Percentiles rank a stretch among this genome's conserved stretches.
phyloP scores from a whole-genome alignment of 768 basidiomycete species.

The Leccinum olivaceopallidum region DNA sequence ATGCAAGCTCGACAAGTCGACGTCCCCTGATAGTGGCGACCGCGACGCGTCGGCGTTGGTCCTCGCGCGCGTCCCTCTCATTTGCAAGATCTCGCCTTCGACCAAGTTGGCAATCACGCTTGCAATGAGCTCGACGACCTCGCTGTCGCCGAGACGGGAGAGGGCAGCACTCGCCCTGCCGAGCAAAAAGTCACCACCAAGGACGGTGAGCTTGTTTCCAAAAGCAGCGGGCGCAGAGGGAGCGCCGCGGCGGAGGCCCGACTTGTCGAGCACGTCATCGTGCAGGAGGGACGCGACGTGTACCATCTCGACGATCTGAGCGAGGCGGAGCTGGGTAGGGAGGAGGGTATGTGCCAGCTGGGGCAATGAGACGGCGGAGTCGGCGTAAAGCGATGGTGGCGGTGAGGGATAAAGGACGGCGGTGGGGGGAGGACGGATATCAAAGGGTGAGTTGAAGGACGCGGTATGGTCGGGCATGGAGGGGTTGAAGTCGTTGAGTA shows the following conservation, averaged over 20 bases:
- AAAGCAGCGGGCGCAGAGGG: conserved; percentile 74
- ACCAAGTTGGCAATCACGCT: conserved; percentile 93
- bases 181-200: conserved; percentile 94
- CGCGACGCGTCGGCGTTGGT: neutral
- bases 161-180: conserved; percentile 89
- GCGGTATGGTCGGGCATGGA: conserved; percentile 76
- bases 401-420: conserved; percentile 26
- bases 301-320: conserved; percentile 97
- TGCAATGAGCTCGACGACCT: conserved; percentile 92
- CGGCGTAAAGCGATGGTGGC: conserved; percentile 22
- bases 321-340: conserved; percentile 88
- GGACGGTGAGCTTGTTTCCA: conserved; percentile 91
- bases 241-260: conserved; percentile 67
- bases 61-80: conserved; percentile 32
- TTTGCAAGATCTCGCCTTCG: conserved; percentile 94
- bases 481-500: conserved; percentile 91
- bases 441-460: conserved; percentile 63
- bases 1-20: conserved; percentile 42
- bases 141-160: conserved; percentile 78
- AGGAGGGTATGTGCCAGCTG: conserved; percentile 43
- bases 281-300: conserved; percentile 94
- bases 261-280: conserved; percentile 82
- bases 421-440: conserved; percentile 40
- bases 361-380: conserved; percentile 31
- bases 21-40: neutral